Evolutionary conservation across 305 asterid species (phyloP).

Genomic region (Plantago rigida): DNA sequence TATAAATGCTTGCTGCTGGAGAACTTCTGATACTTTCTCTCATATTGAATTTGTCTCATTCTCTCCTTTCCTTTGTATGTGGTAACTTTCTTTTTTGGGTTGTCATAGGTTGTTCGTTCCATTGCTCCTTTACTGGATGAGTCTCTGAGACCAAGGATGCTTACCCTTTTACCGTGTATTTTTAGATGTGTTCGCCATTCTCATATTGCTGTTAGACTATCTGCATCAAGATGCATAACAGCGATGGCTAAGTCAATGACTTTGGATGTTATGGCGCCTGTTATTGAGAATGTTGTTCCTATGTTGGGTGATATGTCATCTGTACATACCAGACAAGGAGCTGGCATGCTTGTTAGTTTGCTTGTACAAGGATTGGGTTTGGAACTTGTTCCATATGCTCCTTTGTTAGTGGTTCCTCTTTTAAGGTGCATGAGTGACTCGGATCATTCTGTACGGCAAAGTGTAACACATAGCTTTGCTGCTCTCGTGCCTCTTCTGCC

Average conservation of each 20-base stretch:
- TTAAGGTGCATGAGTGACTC: conserved; percentile 93
- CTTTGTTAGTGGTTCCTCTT: conserved; percentile 90
- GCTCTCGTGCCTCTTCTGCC: conserved; percentile 96
- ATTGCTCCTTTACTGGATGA: conserved; percentile 68
- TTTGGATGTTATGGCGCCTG: conserved; percentile 73
- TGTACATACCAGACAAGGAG: conserved; percentile 94
- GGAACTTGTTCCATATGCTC: conserved; percentile 92
- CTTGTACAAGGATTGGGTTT: conserved; percentile 93
- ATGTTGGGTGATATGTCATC: conserved; percentile 84
- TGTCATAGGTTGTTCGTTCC: conserved; percentile 81
- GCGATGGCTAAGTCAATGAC: conserved; percentile 93
- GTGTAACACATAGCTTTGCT: conserved; percentile 96
- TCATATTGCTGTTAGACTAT: conserved; percentile 80
- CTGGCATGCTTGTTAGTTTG: conserved; percentile 97
- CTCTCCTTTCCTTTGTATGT: background rate
- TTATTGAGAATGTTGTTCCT: conserved; percentile 80
- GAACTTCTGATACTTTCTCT: no score
- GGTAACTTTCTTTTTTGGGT: conserved; percentile 6
- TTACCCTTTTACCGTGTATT: conserved; percentile 80
- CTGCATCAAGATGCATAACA: conserved; percentile 86
- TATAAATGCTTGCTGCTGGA: background rate
- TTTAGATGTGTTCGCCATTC: conserved; percentile 87
- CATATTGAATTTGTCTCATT: background rate
- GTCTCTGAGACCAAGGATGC: conserved; percentile 61
- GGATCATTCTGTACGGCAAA: conserved; percentile 90